Percentiles rank a stretch among this genome's conserved stretches.
Conservation (phyloP, 2,329 filamentous ascomycete species). For the Aspergillus brunneoviolaceus region DNA sequence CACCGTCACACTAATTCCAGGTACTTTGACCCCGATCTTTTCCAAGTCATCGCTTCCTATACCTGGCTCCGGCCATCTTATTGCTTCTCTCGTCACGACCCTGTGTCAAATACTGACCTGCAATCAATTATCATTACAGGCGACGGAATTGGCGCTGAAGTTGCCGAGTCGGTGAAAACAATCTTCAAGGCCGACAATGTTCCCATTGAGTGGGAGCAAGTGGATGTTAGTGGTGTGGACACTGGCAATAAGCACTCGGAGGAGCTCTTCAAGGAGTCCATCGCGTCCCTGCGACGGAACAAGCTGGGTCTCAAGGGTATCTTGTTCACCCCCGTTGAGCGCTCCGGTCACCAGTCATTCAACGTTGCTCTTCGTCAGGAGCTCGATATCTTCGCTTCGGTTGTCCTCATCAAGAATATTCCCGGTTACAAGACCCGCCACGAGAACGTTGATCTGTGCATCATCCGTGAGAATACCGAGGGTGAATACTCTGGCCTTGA, state of each 20-base stretch:
- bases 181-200: constrained; percentile 99
- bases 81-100: not conserved
- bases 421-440: constrained; percentile 97
- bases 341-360: constrained; percentile 98
- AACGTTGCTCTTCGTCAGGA: constrained; percentile 99
- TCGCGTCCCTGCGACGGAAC: constrained; percentile 94
- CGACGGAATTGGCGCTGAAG: constrained; percentile 97
- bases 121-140: constrained; percentile 41
- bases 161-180: constrained; percentile 96
- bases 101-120: constrained; percentile 16
- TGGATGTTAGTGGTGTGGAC: constrained; percentile 90
- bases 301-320: constrained; percentile 99
- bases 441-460: constrained; percentile 95
- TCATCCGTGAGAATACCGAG: constrained; percentile 99
- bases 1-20: constrained; percentile 96
- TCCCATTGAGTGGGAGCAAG: constrained; percentile 97
- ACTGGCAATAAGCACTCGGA: constrained; percentile 83
- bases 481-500: constrained; percentile 98
- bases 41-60: not conserved
- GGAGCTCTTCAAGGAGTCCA: constrained; percentile 91
- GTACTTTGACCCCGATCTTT: constrained; percentile 47
- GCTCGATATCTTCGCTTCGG: constrained; percentile 98
- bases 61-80: not conserved
- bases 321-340: constrained; percentile 93
- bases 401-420: constrained; percentile 99